These are phyloP conservation scores for Diplodia corticola DNA, from an alignment of 2,329 filamentous ascomycete genomes.

Conservation along the genomic window DNA sequence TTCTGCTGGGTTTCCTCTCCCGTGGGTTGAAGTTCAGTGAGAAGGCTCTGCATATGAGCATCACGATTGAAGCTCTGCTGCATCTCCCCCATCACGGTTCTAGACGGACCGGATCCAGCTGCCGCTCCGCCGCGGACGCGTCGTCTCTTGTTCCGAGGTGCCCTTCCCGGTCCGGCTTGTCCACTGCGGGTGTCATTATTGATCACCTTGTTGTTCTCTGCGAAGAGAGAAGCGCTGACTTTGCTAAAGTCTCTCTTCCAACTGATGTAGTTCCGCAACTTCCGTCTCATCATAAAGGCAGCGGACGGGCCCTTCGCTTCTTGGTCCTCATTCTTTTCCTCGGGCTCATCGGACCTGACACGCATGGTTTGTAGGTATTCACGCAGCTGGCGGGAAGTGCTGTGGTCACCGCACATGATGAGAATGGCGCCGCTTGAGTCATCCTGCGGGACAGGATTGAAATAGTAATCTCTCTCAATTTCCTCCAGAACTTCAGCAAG, in stretches of 20 bases:
- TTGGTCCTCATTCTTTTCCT: slow-evolving; percentile 52
- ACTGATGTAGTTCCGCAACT: slow-evolving; percentile 78
- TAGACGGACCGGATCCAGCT: slow-evolving; percentile 57
- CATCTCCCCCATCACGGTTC: slow-evolving; percentile 72
- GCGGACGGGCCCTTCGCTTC: slow-evolving; percentile 64
- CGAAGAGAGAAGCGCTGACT: slow-evolving; percentile 75
- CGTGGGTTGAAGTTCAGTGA: slow-evolving; percentile 80
- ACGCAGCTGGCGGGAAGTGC: slow-evolving; percentile 81
- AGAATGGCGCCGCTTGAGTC: slow-evolving; percentile 90
- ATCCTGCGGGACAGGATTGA: slow-evolving; percentile 73
- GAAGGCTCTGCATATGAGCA: slow-evolving; percentile 75
- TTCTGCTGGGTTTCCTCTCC: slow-evolving; percentile 75
- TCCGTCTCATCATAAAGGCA: slow-evolving; percentile 85
- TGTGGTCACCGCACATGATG: slow-evolving; percentile 91
- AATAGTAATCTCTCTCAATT: slow-evolving; percentile 86
- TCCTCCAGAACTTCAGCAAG: slow-evolving; percentile 89
- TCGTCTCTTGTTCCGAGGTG: slow-evolving; percentile 81
- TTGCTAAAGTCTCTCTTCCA: slow-evolving; percentile 91
- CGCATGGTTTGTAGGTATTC: slow-evolving; percentile 94
- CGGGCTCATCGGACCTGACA: slow-evolving; percentile 54
- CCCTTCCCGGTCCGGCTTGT: slow-evolving; percentile 58
- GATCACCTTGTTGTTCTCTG: slow-evolving; percentile 76
- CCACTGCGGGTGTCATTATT: slow-evolving; percentile 59
- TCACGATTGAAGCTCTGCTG: slow-evolving; percentile 69
- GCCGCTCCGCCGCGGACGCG: slow-evolving; percentile 77